Base-by-base conservation (phyloP, 495 filamentous ascomycete species). In the Cetradonia linearis region DNA sequence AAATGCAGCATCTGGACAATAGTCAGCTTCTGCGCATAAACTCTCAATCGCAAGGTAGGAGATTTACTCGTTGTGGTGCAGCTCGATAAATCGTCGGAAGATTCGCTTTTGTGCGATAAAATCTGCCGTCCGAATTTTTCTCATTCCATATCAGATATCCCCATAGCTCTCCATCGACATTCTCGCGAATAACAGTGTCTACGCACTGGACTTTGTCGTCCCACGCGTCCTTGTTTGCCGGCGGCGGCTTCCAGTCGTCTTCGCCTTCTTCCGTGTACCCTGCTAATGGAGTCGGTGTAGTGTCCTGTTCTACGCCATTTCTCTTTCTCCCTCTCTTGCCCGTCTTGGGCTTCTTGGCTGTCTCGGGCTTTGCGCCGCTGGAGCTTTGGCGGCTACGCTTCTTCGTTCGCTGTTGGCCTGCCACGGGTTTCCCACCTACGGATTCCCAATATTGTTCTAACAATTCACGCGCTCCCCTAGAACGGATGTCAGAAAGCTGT, bases 121-220 rank as follows among this genome's bases (percentile, higher is more conserved):
- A 68, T 11, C 66, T 55, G 13, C 65, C 66, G 20, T 68, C 66
- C 23, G 60, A 57, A 11, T 66, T 68, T 42, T 63, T 66, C 34
- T 82, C 80, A 38, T 75, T 81, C 81, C 82, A 87, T 20, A 77
- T 65, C 3, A 86, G 62, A 55, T 77, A 82, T 0, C 76, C 84
- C 42, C 73, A 74, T 5, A 80, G 63, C 28, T 62, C 68, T 6
- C 65, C 60, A 16, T 69, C 70, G 6, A 74, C 63, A 20, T 68
- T 62, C 56, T 82, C 72, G 34, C 81, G 75, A 55, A 80, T 70
- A 44, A 86, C 77, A 0, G 83, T 83, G 31, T 84, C 77, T 18
- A 87, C 75, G 2, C 56, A 66, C 30, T 74, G 63, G 4, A 87
- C 73, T 23, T 82, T 70, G 5, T 73, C 66, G 40, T 86, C 84